Evolutionary conservation across 2,329 filamentous ascomycete species (phyloP).

Genomic region (Purpureocillium lavendulum): DNA sequence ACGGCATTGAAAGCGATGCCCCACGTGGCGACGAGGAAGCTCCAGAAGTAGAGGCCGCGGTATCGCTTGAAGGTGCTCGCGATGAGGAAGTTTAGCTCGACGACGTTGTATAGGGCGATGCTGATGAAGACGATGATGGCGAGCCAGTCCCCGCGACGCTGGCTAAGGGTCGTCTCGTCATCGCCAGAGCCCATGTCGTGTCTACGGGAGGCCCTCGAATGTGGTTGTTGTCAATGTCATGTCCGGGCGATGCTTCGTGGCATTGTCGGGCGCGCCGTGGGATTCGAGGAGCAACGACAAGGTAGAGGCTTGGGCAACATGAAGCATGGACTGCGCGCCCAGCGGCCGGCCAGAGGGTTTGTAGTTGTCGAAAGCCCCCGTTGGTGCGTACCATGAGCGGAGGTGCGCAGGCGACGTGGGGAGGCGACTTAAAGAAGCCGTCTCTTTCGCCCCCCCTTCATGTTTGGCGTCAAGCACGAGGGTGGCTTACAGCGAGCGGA

Average conservation of each 20-base stretch:
- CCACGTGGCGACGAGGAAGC: slow-evolving; percentile 17
- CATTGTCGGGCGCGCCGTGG: neutral
- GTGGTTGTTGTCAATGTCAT: neutral
- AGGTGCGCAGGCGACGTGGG: too few species aligned
- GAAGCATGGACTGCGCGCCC: too few species aligned
- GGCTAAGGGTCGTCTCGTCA: neutral
- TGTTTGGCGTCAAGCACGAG: too few species aligned
- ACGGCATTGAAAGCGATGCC: slow-evolving; percentile 23
- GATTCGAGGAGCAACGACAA: neutral
- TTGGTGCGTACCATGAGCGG: too few species aligned
- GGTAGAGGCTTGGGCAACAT: neutral
- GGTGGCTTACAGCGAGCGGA: too few species aligned
- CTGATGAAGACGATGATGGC: slow-evolving; percentile 13
- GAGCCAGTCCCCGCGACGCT: slow-evolving; percentile 1
- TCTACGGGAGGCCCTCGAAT: neutral
- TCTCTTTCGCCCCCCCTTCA: too few species aligned
- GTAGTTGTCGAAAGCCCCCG: too few species aligned
- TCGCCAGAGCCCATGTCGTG: neutral
- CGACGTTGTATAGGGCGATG: slow-evolving; percentile 16
- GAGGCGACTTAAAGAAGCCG: too few species aligned
- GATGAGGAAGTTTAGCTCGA: slow-evolving; percentile 19
- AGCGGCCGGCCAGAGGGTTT: too few species aligned
- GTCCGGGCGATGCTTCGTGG: neutral
- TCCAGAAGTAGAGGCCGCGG: slow-evolving; percentile 23
- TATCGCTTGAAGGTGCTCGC: slow-evolving; percentile 16